phyloP scores from a whole-genome alignment of 768 basidiomycete genomes.

The Serendipita indica region DNA sequence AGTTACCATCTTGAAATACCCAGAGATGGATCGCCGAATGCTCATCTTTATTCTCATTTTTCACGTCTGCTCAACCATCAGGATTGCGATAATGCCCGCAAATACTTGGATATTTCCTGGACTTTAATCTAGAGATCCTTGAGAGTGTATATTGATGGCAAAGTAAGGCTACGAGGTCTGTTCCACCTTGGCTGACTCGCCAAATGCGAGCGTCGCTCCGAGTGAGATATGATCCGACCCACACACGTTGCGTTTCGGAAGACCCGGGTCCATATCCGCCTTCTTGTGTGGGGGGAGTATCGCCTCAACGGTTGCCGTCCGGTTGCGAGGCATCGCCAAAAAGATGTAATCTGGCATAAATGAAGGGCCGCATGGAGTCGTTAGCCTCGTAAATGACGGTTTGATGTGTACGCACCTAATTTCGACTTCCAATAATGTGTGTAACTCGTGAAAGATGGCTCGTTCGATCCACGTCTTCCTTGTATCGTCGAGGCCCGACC shows the following conservation, averaged over 20 bases:
- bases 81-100: not conserved
- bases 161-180: too few species aligned
- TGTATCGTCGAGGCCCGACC: conserved; percentile 9
- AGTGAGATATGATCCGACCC: conserved; percentile 82
- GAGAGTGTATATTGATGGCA: too few species aligned
- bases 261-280: conserved; percentile 47
- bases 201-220: conserved; percentile 40
- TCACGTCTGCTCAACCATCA: not conserved
- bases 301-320: conserved; percentile 28
- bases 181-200: not conserved
- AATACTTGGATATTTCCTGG: too few species aligned
- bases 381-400: conserved; percentile 10
- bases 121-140: too few species aligned
- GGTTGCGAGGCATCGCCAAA: conserved; percentile 35
- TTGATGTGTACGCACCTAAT: conserved; percentile 48
- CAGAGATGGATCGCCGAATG: not conserved
- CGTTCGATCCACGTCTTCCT: conserved; percentile 39
- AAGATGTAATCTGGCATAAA: conserved; percentile 75
- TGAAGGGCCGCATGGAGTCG: conserved; percentile 7
- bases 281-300: conserved; percentile 48
- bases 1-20: not conserved
- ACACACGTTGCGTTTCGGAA: conserved; percentile 66
- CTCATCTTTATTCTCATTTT: not conserved
- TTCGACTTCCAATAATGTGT: conserved; percentile 77
- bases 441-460: conserved; percentile 80